Percentiles rank a stretch among this genome's conserved stretches.
phyloP scores from a whole-genome alignment of 257 asterid genomes.

The Datura wrightii region DNA sequence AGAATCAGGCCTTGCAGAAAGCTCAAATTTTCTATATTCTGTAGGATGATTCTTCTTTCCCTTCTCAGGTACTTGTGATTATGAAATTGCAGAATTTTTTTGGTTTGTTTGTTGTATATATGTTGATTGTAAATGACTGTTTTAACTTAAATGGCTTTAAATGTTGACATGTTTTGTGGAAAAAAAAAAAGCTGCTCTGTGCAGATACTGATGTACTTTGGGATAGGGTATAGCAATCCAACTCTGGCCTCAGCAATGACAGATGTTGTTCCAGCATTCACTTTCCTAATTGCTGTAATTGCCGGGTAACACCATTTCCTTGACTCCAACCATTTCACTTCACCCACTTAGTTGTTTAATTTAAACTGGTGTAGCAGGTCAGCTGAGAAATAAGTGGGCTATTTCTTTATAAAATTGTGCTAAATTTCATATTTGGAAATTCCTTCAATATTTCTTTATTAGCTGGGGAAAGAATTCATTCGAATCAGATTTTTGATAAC shows the following conservation, averaged over 20 bases:
- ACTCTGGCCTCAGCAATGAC: conserved; percentile 31
- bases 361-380: no score
- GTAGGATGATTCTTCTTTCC: conserved; percentile 23
- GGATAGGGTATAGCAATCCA: conserved; percentile 33
- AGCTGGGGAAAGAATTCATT: no score
- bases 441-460: no score
- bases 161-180: no score
- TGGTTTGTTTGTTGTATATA: background rate
- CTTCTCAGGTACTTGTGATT: conserved; percentile 20
- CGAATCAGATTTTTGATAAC: no score
- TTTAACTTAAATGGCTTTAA: no score
- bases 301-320: background rate
- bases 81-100: background rate
- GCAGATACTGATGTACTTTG: background rate
- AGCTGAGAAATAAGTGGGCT: no score
- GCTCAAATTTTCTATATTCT: background rate
- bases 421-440: no score
- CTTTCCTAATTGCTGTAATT: conserved; percentile 26
- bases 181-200: background rate
- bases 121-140: no score
- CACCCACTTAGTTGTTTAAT: background rate
- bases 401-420: no score
- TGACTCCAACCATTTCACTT: background rate
- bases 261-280: conserved; percentile 27
- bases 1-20: background rate